These are phyloP conservation scores for Hyphodiscus hymeniophilus DNA, from an alignment of 495 filamentous ascomycete genomes.

Conservation along the genomic window DNA sequence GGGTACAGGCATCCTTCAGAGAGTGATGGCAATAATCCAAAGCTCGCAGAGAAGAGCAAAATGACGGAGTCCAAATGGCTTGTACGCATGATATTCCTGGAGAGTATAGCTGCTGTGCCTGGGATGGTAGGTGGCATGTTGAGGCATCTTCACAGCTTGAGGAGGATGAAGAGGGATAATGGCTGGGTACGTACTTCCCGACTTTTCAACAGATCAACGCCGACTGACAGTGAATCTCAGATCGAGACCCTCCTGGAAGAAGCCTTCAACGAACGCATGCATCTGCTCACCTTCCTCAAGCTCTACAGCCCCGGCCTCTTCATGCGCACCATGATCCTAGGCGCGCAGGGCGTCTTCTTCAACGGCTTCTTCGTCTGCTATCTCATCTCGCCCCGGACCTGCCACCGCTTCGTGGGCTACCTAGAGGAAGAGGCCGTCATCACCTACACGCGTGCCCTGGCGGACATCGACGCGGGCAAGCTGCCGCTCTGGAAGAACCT, in stretches of 20 bases:
- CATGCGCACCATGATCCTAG: constrained; percentile 82
- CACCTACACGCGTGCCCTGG: constrained; percentile 82
- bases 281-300: constrained; percentile 89
- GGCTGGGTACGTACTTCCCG: no score
- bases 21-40: constrained; percentile 32
- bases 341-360: constrained; percentile 81
- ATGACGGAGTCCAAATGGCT: constrained; percentile 78
- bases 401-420: constrained; percentile 94
- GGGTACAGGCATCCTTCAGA: constrained; percentile 62
- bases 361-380: constrained; percentile 89
- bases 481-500: constrained; percentile 70
- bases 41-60: constrained; percentile 35
- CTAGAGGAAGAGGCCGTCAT: constrained; percentile 95
- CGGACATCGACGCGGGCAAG: constrained; percentile 74
- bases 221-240: no score
- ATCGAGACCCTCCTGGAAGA: constrained; percentile 95
- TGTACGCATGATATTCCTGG: constrained; percentile 81
- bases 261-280: constrained; percentile 93
- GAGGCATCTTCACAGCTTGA: constrained; percentile 73
- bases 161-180: constrained; percentile 84
- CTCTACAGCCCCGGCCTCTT: constrained; percentile 81
- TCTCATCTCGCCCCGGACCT: constrained; percentile 79
- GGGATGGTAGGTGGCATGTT: constrained; percentile 97
- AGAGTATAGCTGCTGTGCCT: constrained; percentile 89
- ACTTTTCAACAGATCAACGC: no score